These are phyloP conservation scores for Ceratocystis albifundus DNA, from an alignment of 2,329 filamentous ascomycete genomes.

Conservation along the genomic window DNA sequence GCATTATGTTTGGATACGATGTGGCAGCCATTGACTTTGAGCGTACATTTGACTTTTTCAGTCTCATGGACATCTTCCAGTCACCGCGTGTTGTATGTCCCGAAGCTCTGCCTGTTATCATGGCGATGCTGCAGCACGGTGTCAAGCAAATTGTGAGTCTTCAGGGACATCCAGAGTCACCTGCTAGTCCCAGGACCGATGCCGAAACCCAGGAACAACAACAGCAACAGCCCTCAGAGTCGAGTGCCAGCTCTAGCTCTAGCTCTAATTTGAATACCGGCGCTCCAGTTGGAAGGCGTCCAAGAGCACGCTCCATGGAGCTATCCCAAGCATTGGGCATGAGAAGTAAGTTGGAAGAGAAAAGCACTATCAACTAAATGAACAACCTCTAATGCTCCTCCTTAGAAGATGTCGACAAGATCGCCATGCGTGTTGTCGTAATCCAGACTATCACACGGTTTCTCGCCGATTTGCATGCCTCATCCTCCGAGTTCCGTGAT, in stretches of 20 bases:
- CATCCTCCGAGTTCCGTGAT: conserved; percentile 67
- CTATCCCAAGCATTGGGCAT: conserved; percentile 47
- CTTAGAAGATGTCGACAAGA: conserved; percentile 22
- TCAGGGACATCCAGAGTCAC: conserved; percentile 49
- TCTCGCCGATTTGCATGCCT: conserved; percentile 63
- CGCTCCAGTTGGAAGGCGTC: conserved; percentile 27
- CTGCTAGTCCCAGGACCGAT: conserved; percentile 26
- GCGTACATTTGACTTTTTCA: conserved; percentile 60
- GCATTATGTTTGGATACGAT: conserved; percentile 76
- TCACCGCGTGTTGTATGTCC: conserved; percentile 58
- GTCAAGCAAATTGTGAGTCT: conserved; percentile 57
- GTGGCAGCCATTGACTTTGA: conserved; percentile 63
- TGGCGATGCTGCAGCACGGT: conserved; percentile 76
- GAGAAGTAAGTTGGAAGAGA: conserved; percentile 35
- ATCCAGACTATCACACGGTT: conserved; percentile 70
- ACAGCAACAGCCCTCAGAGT: not conserved
- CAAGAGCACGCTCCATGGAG: conserved; percentile 54
- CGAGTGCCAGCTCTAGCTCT: not conserved
- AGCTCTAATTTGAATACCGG: not conserved
- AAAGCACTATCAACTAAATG: not conserved
- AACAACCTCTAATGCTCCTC: conserved; percentile 23
- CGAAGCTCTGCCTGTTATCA: conserved; percentile 68
- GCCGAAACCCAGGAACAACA: not conserved
- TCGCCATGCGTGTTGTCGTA: conserved; percentile 45
- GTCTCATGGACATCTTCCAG: conserved; percentile 62